Base-by-base conservation (phyloP, 352 stramenopile genomes). In the Globisporangium echinulatum region DNA sequence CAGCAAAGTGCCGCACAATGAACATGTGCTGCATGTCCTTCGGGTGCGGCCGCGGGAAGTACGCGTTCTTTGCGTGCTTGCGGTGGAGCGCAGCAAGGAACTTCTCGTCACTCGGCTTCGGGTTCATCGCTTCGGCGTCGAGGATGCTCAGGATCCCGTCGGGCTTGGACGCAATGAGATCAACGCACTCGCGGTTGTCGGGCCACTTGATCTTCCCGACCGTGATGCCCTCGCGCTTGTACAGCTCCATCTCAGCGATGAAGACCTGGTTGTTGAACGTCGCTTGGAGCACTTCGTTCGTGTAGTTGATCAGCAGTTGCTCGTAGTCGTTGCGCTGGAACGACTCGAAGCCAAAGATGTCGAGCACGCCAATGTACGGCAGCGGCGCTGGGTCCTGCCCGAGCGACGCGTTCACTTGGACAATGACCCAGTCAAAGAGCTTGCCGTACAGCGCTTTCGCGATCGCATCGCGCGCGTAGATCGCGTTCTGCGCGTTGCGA, bases 341-440 rank as follows among this genome's bases (percentile, higher is more conserved):
- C 8, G 77, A 88, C 60, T 97, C 88, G 49, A 97, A 96, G 36
- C 88, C 88, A 61, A 97, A 97, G 64, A 96, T 97, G 77, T 96
- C 88, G 0, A 97, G 66, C 48, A 97, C 88, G 38, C 88, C 88
- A 71, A 97, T 96, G 74, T 92, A 97, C 49, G 82, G 85, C 71
- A 94, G 66, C 25, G 79, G 68, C 33, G 72, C 72, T 40, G 85
- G 79, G 49, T 94, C 84, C 49, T 96, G 82, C 10, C 81, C 85
- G 8, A 97, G 70, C 63, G 75, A 90, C 58, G 64, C 67, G 79
- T 98, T 98, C 36, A 98, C 86, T 58, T 96, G 85, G 42, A 86
- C 65, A 43, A 98, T 93, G 46, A 98, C 74, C 90, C 90, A 97
- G 63, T 96, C 79, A 65, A 98, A 98, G 43, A 97, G 74, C 36